Conservation (phyloP, 805 yeast species). For the Candida xiaguanensis region DNA sequence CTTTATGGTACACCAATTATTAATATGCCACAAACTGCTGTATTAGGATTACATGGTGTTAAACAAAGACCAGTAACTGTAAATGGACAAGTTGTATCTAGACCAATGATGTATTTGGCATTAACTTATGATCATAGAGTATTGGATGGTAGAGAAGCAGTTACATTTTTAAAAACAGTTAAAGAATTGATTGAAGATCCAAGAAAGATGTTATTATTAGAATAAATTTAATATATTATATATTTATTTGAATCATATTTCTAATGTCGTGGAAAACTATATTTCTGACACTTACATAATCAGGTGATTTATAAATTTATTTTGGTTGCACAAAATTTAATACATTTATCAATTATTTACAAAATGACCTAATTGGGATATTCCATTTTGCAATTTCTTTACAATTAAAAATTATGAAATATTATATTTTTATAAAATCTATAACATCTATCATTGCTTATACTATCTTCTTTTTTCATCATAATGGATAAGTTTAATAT, state of each 20-base stretch:
- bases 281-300: not conserved
- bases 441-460: too few species aligned
- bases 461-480: not conserved
- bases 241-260: too few species aligned
- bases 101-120: slow-evolving; percentile 99
- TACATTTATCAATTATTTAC: too few species aligned
- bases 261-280: too few species aligned
- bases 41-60: slow-evolving; percentile 93
- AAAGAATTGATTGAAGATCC: slow-evolving; percentile 99
- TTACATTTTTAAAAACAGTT: slow-evolving; percentile 90
- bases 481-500: slow-evolving; percentile 2
- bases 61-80: slow-evolving; percentile 97
- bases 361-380: not conserved
- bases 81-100: slow-evolving; percentile 89
- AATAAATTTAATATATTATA: slow-evolving; percentile 10
- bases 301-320: not conserved
- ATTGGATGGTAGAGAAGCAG: slow-evolving; percentile 98
- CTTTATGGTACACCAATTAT: slow-evolving; percentile 97
- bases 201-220: slow-evolving; percentile 80
- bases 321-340: not conserved
- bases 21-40: slow-evolving; percentile 98
- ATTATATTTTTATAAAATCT: too few species aligned
- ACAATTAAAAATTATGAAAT: not conserved
- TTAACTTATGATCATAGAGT: slow-evolving; percentile 98
- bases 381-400: slow-evolving; percentile 1